These are phyloP conservation scores for Boletus sensibilis DNA, from an alignment of 768 basidiomycete genomes.

Conservation along the genomic window DNA sequence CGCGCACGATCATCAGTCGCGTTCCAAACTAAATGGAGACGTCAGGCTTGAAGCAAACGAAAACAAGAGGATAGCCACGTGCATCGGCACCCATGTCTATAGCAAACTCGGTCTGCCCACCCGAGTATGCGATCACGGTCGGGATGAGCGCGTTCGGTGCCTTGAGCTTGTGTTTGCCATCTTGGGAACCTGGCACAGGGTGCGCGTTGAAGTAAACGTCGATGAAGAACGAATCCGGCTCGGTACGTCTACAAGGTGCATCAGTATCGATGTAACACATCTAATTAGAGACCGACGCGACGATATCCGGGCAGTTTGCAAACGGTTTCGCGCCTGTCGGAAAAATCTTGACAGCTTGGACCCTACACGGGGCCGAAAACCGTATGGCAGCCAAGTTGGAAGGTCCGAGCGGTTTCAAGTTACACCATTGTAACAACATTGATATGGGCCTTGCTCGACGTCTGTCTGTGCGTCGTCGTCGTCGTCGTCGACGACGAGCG, in stretches of 20 bases:
- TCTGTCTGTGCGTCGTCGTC: background rate
- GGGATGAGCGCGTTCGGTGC: conserved; percentile 71
- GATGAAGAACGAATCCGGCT: conserved; percentile 71
- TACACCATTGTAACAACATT: conserved; percentile 69
- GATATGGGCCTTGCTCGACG: background rate
- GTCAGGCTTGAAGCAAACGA: conserved; percentile 1
- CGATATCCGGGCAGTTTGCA: conserved; percentile 51
- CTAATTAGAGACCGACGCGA: conserved; percentile 49
- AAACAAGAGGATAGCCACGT: conserved; percentile 20
- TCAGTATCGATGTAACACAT: background rate
- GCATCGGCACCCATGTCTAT: conserved; percentile 74
- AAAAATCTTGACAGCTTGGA: conserved; percentile 66
- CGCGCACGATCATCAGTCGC: conserved; percentile 77
- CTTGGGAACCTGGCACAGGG: conserved; percentile 42
- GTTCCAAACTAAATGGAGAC: conserved; percentile 55
- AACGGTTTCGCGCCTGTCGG: conserved; percentile 68
- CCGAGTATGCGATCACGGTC: conserved; percentile 68
- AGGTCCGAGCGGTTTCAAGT: conserved; percentile 54
- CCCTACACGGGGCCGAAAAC: conserved; percentile 65
- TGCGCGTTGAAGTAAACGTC: conserved; percentile 77
- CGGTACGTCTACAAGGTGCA: conserved; percentile 50
- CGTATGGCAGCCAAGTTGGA: conserved; percentile 66
- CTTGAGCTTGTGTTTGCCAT: conserved; percentile 57
- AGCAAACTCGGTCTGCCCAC: conserved; percentile 61
- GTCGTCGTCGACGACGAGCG: background rate